Conservation (phyloP, 2,329 filamentous ascomycete genomes). For the Penicillium sp. region DNA sequence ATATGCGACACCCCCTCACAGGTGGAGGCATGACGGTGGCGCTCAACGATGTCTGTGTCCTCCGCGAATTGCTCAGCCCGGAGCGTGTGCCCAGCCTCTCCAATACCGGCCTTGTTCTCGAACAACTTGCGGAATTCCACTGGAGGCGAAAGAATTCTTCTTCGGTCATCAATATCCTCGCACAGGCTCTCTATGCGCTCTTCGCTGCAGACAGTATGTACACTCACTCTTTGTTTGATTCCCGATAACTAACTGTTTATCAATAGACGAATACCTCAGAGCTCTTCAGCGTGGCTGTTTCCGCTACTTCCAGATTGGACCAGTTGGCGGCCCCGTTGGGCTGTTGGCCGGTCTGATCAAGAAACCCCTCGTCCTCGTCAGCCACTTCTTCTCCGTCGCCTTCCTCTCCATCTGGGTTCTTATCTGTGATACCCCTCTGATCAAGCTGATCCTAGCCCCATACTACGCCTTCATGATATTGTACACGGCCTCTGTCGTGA, state of each 20-base stretch:
- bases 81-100: conserved; percentile 65
- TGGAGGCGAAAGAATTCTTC: conserved; percentile 80
- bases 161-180: conserved; percentile 94
- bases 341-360: conserved; percentile 79
- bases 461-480: conserved; percentile 68
- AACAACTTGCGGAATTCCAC: conserved; percentile 74
- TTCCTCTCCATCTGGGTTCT: conserved; percentile 79
- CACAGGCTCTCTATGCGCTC: conserved; percentile 84
- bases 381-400: conserved; percentile 93
- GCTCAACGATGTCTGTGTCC: conserved; percentile 82
- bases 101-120: conserved; percentile 63
- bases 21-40: conserved; percentile 98
- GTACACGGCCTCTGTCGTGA: conserved; percentile 76
- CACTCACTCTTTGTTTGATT: not conserved
- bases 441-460: conserved; percentile 62
- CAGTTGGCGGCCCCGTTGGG: conserved; percentile 74
- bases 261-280: conserved; percentile 63
- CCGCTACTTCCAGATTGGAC: conserved; percentile 76
- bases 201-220: conserved; percentile 73
- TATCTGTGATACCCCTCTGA: conserved; percentile 51
- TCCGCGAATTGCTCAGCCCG: conserved; percentile 72
- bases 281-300: conserved; percentile 89
- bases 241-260: conserved; percentile 5
- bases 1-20: conserved; percentile 98
- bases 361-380: conserved; percentile 73